Percentiles rank a stretch among this genome's conserved stretches.
Evolutionary conservation across 768 basidiomycete species (phyloP).

Genomic region (Hortiboletus campestris): DNA sequence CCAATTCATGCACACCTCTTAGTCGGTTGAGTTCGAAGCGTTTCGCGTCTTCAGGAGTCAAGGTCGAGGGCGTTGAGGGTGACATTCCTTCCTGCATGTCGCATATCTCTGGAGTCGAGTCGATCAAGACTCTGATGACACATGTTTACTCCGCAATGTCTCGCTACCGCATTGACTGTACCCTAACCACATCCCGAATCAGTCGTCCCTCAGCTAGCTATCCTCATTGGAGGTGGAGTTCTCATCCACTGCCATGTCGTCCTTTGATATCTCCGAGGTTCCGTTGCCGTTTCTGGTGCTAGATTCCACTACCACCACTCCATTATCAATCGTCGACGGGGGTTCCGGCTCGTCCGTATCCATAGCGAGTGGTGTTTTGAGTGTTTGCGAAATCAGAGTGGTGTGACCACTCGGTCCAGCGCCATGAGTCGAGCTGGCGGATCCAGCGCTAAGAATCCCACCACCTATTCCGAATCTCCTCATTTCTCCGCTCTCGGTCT

Average conservation of each 20-base stretch:
- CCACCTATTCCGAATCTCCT: constrained; percentile 64
- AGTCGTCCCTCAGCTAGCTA: not conserved
- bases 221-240: constrained; percentile 12
- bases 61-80: constrained; percentile 16
- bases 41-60: constrained; percentile 68
- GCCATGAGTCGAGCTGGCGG: constrained; percentile 56
- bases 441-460: constrained; percentile 68
- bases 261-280: constrained; percentile 18
- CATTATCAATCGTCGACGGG: constrained; percentile 20
- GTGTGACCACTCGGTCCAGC: constrained; percentile 74
- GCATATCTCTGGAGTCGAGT: not conserved
- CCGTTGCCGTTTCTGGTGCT: constrained; percentile 15
- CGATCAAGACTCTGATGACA: constrained; percentile 12
- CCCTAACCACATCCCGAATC: not conserved
- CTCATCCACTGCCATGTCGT: constrained; percentile 27
- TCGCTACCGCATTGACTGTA: not conserved
- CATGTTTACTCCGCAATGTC: constrained; percentile 7
- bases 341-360: constrained; percentile 33
- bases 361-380: constrained; percentile 29
- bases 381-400: constrained; percentile 37
- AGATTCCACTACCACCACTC: constrained; percentile 14
- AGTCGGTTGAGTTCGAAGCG: constrained; percentile 78
- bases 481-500: constrained; percentile 41
- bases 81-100: constrained; percentile 8
- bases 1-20: constrained; percentile 47